Evolutionary conservation across 2,329 filamentous ascomycete genomes (phyloP).

Genomic region (Emergomyces africanus): DNA sequence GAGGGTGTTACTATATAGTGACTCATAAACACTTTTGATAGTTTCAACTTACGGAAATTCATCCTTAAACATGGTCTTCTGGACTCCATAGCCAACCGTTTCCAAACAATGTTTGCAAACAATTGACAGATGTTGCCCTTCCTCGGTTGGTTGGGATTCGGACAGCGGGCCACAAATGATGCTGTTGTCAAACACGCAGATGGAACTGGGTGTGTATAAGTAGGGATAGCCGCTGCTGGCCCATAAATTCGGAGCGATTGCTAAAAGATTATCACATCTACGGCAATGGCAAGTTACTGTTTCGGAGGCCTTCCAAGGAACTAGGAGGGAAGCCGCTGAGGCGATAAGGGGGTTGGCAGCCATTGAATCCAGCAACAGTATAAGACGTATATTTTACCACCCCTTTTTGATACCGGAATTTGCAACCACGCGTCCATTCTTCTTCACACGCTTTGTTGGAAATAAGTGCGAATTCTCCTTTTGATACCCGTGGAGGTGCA

Average conservation of each 20-base stretch:
- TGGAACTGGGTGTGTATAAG: not conserved
- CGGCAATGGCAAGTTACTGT: constrained; percentile 1
- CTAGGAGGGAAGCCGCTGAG: not conserved
- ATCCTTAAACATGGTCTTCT: not conserved
- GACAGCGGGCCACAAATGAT: not conserved
- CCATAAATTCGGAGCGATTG: not conserved
- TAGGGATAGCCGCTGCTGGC: not conserved
- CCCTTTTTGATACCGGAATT: not conserved
- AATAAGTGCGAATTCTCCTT: not conserved
- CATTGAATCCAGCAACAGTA: not conserved
- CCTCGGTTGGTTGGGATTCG: not conserved
- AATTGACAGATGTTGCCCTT: not conserved
- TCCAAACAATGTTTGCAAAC: not conserved
- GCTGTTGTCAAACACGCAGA: not conserved
- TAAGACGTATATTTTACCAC: not conserved
- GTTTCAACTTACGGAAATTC: not conserved
- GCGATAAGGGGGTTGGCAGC: constrained; percentile 1
- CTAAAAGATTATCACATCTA: not conserved
- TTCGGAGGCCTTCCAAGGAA: not conserved
- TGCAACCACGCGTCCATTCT: not conserved
- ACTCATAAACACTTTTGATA: not conserved
- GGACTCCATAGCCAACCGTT: not conserved
- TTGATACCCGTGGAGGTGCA: no score
- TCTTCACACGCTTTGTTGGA: not conserved
- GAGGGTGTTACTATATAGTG: not conserved